Conservation (phyloP, 345 rosid species). For the Melaleuca quinquenervia region DNA sequence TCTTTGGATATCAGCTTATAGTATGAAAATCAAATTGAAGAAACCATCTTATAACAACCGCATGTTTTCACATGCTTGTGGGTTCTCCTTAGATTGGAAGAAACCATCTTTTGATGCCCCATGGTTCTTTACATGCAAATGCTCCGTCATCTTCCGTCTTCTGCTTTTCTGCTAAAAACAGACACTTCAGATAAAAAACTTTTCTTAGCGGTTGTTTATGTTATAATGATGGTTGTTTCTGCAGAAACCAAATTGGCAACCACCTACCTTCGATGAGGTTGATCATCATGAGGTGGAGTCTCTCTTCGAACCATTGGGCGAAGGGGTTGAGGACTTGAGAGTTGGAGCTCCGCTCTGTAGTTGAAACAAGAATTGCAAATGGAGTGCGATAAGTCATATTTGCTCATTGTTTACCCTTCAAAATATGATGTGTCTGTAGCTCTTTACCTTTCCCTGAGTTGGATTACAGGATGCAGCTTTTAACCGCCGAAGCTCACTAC, state of each 20-base stretch:
- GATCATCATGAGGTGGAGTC: slow-evolving; percentile 51
- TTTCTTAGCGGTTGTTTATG: background rate
- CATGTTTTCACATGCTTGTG: background rate
- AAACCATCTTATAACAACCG: background rate
- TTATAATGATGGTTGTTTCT: background rate
- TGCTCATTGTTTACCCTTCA: background rate
- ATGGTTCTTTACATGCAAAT: background rate
- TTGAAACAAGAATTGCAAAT: background rate
- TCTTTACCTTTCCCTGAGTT: background rate
- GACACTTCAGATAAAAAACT: too few relatives aligned
- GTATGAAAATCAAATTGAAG: background rate
- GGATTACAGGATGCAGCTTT: background rate
- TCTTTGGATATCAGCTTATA: background rate
- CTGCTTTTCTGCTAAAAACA: background rate
- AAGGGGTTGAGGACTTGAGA: slow-evolving; percentile 41
- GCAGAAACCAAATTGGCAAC: slow-evolving; percentile 91
- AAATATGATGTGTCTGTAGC: background rate
- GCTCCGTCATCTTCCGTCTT: background rate
- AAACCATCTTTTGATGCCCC: background rate
- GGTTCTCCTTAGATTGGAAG: background rate
- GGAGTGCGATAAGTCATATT: background rate
- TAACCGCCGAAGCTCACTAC: background rate
- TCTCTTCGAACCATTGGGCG: slow-evolving; percentile 44
- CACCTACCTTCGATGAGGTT: slow-evolving; percentile 57
- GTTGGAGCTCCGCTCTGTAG: slow-evolving; percentile 10